phyloP scores from a whole-genome alignment of 1,284 basidiomycete genomes.

The Papiliotrema terrestris region DNA sequence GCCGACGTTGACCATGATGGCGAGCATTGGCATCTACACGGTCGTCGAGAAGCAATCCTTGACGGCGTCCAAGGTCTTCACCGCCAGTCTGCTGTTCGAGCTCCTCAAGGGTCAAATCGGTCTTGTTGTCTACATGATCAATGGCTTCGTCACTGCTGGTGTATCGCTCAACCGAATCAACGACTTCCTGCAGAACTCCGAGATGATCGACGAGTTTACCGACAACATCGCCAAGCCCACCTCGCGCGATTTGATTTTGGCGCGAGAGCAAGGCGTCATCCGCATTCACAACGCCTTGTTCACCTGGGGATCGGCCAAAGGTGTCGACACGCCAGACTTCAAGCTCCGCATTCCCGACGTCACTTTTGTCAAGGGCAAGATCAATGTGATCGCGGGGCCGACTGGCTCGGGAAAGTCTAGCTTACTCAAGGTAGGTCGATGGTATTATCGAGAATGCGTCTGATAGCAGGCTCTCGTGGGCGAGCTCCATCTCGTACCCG shows the following conservation, averaged over 20 bases:
- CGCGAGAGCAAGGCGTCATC: conserved; percentile 36
- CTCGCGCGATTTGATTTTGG: conserved; percentile 30
- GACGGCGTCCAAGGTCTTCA: conserved; percentile 49
- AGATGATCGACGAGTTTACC: conserved; percentile 55
- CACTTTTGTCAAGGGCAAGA: conserved; percentile 56
- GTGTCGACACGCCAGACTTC: conserved; percentile 47
- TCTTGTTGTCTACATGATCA: conserved; percentile 39
- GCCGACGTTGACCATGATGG: conserved; percentile 63
- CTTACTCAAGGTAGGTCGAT: conserved; percentile 34
- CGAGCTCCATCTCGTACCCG: conserved; percentile 49
- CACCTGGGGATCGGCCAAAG: conserved; percentile 37
- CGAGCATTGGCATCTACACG: conserved; percentile 63
- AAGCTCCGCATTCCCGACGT: conserved; percentile 56
- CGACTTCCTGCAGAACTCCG: conserved; percentile 53
- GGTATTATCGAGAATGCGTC: neutral
- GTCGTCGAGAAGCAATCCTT: conserved; percentile 51
- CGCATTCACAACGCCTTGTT: conserved; percentile 40
- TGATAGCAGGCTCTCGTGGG: conserved; percentile 54
- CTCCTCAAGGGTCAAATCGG: conserved; percentile 40
- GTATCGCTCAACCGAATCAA: conserved; percentile 55
- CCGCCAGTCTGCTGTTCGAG: conserved; percentile 48
- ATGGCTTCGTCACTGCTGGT: conserved; percentile 46
- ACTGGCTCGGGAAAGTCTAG: conserved; percentile 51
- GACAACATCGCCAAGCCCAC: conserved; percentile 25
- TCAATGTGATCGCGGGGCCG: conserved; percentile 63